Percentiles rank a stretch among this genome's conserved stretches.
These are phyloP conservation scores for Colletotrichum sp. DNA, from an alignment of 2,329 filamentous ascomycete genomes.

Conservation along the genomic window DNA sequence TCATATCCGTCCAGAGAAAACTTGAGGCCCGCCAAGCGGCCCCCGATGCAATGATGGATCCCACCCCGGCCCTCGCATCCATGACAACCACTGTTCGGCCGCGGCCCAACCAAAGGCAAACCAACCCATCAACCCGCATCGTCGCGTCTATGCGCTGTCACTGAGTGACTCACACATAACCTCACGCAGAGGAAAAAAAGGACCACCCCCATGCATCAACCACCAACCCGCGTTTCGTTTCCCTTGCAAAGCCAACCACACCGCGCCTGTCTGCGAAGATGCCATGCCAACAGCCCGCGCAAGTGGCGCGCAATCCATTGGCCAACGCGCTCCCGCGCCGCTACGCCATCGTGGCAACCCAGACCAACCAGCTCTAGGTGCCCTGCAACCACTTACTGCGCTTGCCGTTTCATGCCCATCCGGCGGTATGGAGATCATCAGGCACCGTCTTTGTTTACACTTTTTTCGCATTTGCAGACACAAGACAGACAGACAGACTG, in stretches of 20 bases:
- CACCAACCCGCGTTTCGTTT: background rate
- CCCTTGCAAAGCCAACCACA: background rate
- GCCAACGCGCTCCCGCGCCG: conserved; percentile 7
- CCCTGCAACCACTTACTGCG: background rate
- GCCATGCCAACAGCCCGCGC: conserved; percentile 14
- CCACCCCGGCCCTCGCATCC: background rate
- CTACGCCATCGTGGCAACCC: background rate
- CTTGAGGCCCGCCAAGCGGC: background rate
- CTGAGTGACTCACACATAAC: background rate
- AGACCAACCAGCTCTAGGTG: background rate
- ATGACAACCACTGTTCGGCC: background rate
- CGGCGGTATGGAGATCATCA: background rate
- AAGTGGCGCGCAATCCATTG: conserved; percentile 13
- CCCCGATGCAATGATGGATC: background rate
- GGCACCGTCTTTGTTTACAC: conserved; percentile 11
- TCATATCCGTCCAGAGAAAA: background rate
- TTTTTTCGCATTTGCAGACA: background rate
- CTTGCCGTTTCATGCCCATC: background rate
- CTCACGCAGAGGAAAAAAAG: background rate
- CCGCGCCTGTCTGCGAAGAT: background rate
- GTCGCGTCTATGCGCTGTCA: conserved; percentile 13
- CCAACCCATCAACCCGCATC: background rate
- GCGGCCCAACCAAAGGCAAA: background rate
- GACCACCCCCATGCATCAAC: background rate
- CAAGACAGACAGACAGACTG: background rate